Conservation (phyloP, 169 alveolate species). For the Toxoplasma gondii region DNA sequence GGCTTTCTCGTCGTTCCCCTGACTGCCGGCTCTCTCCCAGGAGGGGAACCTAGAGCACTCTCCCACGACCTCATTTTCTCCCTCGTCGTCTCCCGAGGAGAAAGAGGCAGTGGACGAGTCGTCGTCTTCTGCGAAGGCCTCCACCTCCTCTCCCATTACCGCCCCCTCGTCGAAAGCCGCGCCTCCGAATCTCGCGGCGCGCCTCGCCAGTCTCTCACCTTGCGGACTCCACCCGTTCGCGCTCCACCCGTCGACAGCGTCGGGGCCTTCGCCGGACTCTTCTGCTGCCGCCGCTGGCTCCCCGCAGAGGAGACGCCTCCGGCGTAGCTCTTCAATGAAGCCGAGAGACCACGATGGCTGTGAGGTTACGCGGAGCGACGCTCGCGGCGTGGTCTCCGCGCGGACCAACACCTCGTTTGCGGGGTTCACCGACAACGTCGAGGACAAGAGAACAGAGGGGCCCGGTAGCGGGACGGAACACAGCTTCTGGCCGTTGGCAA, state of each 20-base stretch:
- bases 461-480: not conserved
- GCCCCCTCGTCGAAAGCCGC: not conserved
- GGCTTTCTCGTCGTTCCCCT: no score
- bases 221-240: not conserved
- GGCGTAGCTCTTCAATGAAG: not conserved
- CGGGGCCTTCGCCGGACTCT: not conserved
- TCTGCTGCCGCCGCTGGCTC: not conserved
- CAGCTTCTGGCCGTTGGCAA: slow-evolving; percentile 5
- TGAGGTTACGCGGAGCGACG: not conserved
- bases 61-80: not conserved
- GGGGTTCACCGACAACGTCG: not conserved
- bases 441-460: not conserved
- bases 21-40: no score
- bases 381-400: not conserved
- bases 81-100: not conserved
- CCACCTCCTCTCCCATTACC: not conserved
- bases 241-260: not conserved
- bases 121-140: not conserved
- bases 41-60: not conserved
- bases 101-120: not conserved
- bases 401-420: not conserved
- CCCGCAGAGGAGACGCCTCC: not conserved
- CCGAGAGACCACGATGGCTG: slow-evolving; percentile 12
- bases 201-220: not conserved
- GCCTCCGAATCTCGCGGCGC: not conserved